Evolutionary conservation across 176 grass and related monocot species (phyloP).

Genomic region (Bromus sterilis): DNA sequence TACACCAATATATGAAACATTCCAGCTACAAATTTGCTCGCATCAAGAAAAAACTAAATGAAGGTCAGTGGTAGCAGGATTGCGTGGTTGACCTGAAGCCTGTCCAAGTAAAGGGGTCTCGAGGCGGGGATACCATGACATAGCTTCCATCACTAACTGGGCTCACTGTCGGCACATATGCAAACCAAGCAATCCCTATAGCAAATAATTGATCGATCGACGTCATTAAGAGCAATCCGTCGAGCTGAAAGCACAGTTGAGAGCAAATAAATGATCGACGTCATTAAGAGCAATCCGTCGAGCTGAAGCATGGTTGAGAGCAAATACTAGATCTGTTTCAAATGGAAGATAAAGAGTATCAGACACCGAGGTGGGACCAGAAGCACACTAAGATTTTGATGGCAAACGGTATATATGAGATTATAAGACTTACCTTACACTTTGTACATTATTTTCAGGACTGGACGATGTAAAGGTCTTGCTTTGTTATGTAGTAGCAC

Average conservation of each 20-base stretch:
- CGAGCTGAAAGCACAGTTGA: neutral
- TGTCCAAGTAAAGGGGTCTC: neutral
- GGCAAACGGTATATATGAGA: neutral
- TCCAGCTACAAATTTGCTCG: slow-evolving; percentile 7
- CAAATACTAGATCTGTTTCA: neutral
- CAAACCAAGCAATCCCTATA: neutral
- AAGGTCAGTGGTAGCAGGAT: neutral
- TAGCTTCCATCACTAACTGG: neutral
- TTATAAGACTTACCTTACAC: slow-evolving; percentile 13
- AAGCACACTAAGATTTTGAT: neutral
- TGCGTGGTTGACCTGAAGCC: neutral
- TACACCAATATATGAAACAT: neutral
- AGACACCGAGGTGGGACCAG: neutral
- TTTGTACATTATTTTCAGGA: slow-evolving; percentile 9
- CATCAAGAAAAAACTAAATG: neutral
- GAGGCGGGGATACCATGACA: neutral
- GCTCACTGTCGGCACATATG: neutral
- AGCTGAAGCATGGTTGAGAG: neutral
- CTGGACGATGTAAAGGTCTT: slow-evolving; percentile 78
- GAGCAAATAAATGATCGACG: no score
- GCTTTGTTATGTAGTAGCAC: slow-evolving; percentile 55
- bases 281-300: no score
- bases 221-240: neutral
- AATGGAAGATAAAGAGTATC: neutral
- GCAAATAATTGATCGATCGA: neutral